Percentiles rank a stretch among this genome's conserved stretches.
phyloP scores from a whole-genome alignment of 2,329 filamentous ascomycete species.

The Aspergillus fructus region DNA sequence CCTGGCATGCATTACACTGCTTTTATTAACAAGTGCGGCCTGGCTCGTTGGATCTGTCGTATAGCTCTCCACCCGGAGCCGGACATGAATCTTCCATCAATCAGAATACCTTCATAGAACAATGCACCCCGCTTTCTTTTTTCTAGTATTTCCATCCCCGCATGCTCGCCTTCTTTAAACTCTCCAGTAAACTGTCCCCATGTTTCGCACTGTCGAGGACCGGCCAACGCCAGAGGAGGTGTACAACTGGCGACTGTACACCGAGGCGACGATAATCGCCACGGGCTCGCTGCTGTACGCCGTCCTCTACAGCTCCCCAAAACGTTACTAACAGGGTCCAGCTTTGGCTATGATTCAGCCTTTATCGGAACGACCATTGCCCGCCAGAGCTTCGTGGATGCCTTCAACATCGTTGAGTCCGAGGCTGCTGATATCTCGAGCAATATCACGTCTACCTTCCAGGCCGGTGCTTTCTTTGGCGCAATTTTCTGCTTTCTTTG shows the following conservation, averaged over 20 bases:
- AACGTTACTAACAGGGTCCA: conserved; percentile 21
- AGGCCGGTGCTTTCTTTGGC: conserved; percentile 55
- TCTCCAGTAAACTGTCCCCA: background rate
- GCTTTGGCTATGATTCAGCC: conserved; percentile 55
- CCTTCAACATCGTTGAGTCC: conserved; percentile 41
- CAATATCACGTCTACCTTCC: conserved; percentile 51
- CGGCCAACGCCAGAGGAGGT: conserved; percentile 57
- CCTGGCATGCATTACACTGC: too few species aligned
- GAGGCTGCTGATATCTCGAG: conserved; percentile 43
- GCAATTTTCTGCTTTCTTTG: conserved; percentile 48
- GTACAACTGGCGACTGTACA: conserved; percentile 55
- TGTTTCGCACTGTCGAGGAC: conserved; percentile 42
- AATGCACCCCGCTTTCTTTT: background rate
- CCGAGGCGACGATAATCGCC: conserved; percentile 49
- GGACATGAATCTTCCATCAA: background rate
- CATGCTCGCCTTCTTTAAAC: background rate
- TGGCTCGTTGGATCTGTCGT: too few species aligned
- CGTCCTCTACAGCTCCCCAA: conserved; percentile 12
- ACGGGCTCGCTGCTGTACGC: conserved; percentile 44
- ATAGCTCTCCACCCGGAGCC: background rate
- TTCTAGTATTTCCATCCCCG: background rate
- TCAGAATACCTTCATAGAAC: background rate
- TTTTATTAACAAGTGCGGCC: too few species aligned
- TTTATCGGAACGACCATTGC: conserved; percentile 58
- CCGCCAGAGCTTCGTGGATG: conserved; percentile 48